Percentiles rank a stretch among this genome's conserved stretches.
Conservation (phyloP, 208 protist genomes). For the Porcisia hertigi region DNA sequence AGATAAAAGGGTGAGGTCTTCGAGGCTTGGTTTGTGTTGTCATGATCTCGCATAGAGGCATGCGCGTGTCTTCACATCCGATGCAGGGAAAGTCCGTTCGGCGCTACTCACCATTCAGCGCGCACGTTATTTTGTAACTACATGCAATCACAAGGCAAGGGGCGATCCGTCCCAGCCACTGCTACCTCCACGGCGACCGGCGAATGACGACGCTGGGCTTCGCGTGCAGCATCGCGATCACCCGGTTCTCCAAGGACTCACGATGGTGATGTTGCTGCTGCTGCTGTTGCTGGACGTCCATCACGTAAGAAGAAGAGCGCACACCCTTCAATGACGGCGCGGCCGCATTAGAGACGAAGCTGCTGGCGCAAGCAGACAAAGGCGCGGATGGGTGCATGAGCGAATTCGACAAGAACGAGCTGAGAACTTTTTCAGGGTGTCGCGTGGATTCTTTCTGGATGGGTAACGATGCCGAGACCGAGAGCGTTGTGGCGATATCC, state of each 20-base stretch:
- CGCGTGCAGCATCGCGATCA: slow-evolving; percentile 21
- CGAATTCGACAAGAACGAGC: background rate
- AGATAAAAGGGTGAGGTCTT: too few relatives aligned
- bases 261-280: slow-evolving; percentile 1
- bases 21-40: background rate
- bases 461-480: background rate
- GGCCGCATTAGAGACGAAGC: background rate
- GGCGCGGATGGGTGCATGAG: background rate
- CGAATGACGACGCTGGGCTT: slow-evolving; percentile 28
- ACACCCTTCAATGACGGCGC: background rate
- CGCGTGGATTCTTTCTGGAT: background rate
- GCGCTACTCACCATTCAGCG: background rate
- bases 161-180: background rate
- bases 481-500: background rate
- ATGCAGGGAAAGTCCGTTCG: background rate
- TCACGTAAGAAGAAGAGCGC: background rate
- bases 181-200: slow-evolving; percentile 15
- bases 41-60: background rate
- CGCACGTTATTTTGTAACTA: too few relatives aligned
- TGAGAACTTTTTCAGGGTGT: background rate
- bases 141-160: background rate
- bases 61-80: background rate
- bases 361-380: background rate
- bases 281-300: slow-evolving; percentile 11
- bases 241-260: slow-evolving; percentile 21